Base-by-base conservation (phyloP, 495 filamentous ascomycete species). In the Aspergillus olivimuriae region DNA sequence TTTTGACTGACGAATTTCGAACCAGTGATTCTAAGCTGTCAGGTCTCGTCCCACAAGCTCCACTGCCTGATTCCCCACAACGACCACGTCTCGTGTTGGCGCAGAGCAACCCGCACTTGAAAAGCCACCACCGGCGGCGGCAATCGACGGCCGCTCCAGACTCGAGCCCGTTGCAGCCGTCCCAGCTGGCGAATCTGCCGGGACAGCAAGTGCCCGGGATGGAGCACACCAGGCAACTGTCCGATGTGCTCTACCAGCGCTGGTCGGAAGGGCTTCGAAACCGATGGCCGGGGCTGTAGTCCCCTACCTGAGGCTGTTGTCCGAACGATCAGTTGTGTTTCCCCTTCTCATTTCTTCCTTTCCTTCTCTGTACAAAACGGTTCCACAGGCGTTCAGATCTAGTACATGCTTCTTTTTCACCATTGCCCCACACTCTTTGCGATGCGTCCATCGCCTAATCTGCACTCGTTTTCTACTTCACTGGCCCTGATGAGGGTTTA, bases 171-270 rank as follows among this genome's bases (percentile, higher is more conserved):
- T 11, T 56, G 23, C 63, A 62, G 43, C 53, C 65, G 7, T 55
- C 64, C 12, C 56, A 66, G 41, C 52, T 61, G 22, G 51, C 63
- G 11, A 69, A 66, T 34, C 51, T 74, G 36, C 72, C 74, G 4
- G 67, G 66, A 12, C 68, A 74, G 42, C 52, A 76, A 17, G 68
- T 76, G 34, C 73, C 81, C 4, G 90, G 88, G 3, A 90, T 95
- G 88, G 89, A 95, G 58, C 88, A 95, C 61, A 86, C 84, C 43
- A 88, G 87, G 56, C 80, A 90, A 59, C 67, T 98, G 19, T 84
- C 86, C 9, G 89, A 96, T 65, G 83, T 95, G 20, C 75, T 98
- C 15, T 97, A 95, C 64, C 72, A 80, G 32, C 77, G 91, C 17
- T 98, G 92, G 92, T 75, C 84, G 1, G 87, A 94, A 47, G 89